Base-by-base conservation (phyloP, 345 rosid genomes). In the Syzygium oleosum region DNA sequence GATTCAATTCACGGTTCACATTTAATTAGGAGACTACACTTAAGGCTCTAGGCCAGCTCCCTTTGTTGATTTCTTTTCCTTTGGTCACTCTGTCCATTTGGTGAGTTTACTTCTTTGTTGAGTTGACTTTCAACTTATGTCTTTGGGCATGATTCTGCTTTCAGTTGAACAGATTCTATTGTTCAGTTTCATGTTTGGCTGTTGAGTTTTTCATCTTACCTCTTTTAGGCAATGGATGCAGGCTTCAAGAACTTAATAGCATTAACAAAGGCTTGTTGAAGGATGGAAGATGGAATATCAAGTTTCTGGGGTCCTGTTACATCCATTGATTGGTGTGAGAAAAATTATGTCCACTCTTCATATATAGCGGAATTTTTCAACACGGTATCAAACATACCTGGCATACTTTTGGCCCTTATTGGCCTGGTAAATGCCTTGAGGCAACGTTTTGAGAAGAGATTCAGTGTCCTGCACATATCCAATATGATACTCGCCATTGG, bases 241-340 rank as follows among this genome's bases (percentile, higher is more conserved):
- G 80, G 83, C 7, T 12, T 73, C 83, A 73, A 38, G 83, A 73
- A 73, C 49, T 41, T 73, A 73, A 21, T 73, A 73, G 2, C 83
- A 73, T 38, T 38, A 38, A 73, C 49, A 21, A 73, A 38, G 83
- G 49, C 49, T 88, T 38, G 17, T 85, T 84, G 85, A 87, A 87
- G 91, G 90, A 97, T 97, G 99, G 95, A 93, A 5, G 95, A 92
- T 90, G 95, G 94, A 86, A 84, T 94, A 87, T 92, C 97, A 7
- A 95, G 96, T 91, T 96, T 96, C 90, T 95, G 98, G 98, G 98
- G 98, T 86, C 99, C 99, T 12, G 97, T 96, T 87, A 96, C 98
- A 41, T 93, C 98, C 54, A 86, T 95, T 29, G 99, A 96, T 34
- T 94, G 98, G 90, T 97, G 99, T 91, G 98, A 97, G 91, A 92